Percentiles rank a stretch among this genome's conserved stretches.
Evolutionary conservation across 73 alveolate species (phyloP).

Genomic region (Symbiodinium natans): DNA sequence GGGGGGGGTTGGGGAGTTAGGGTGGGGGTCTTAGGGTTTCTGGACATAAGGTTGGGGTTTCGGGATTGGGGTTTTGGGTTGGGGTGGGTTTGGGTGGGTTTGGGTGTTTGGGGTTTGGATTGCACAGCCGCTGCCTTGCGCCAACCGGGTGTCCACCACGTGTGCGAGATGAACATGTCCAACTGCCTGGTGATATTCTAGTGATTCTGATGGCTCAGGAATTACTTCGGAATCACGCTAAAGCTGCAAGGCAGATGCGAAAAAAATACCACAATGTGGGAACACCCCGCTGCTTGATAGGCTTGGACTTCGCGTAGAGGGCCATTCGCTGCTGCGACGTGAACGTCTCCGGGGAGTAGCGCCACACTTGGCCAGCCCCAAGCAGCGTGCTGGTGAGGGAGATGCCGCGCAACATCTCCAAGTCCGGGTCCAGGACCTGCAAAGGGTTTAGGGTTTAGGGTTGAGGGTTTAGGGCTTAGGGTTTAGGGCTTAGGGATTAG

Average conservation of each 20-base stretch:
- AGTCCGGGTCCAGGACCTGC: neutral
- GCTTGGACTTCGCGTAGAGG: neutral
- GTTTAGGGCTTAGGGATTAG: neutral
- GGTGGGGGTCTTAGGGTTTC: no score
- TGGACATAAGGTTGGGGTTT: no score
- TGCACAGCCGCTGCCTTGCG: neutral
- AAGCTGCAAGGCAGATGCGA: no score
- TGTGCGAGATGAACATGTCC: slow-evolving; percentile 33
- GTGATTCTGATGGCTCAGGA: neutral
- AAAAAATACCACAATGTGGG: no score
- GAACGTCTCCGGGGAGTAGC: slow-evolving; percentile 15
- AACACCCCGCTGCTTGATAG: neutral
- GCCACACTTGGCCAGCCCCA: slow-evolving; percentile 3
- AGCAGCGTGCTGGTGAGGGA: neutral
- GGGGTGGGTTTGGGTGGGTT: no score
- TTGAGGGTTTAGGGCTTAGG: neutral
- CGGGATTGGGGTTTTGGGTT: no score
- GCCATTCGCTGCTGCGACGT: slow-evolving; percentile 21
- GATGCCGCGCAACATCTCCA: slow-evolving; percentile 32
- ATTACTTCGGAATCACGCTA: neutral
- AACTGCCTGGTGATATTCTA: neutral
- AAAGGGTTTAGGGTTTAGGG: neutral
- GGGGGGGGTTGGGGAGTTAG: no score
- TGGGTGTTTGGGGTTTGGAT: no score
- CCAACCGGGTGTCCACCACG: slow-evolving; percentile 38